Conservation (phyloP, 116 monocot species). For the Zostera marina region DNA sequence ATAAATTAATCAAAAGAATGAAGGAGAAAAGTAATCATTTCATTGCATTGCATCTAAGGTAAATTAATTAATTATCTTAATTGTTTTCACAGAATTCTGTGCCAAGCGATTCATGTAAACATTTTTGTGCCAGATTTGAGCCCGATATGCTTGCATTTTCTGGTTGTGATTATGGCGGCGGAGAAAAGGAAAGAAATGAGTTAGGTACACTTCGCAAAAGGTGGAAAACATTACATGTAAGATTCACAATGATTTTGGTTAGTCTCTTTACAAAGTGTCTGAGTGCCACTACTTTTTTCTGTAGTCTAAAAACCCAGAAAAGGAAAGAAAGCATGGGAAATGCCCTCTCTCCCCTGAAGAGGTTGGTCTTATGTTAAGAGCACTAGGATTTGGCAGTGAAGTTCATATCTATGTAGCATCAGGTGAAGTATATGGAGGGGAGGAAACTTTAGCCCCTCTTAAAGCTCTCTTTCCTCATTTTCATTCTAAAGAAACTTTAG, state of each 20-base stretch:
- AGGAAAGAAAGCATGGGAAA: slow-evolving; percentile 60
- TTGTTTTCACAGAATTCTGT: background rate
- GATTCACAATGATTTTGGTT: slow-evolving; percentile 1
- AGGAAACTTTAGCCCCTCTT: slow-evolving; percentile 48
- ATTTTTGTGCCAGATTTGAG: slow-evolving; percentile 54
- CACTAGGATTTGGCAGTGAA: slow-evolving; percentile 50
- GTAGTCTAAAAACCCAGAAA: slow-evolving; percentile 54
- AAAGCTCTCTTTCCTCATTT: slow-evolving; percentile 65
- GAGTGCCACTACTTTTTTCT: background rate
- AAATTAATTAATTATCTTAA: background rate
- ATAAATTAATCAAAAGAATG: slow-evolving; percentile 44
- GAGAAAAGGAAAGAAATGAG: slow-evolving; percentile 73
- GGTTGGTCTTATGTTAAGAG: slow-evolving; percentile 71
- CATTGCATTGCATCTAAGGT: slow-evolving; percentile 68
- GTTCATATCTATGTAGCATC: slow-evolving; percentile 73
- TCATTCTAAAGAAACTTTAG: slow-evolving; percentile 64
- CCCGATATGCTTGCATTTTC: slow-evolving; percentile 99
- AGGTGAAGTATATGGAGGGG: slow-evolving; percentile 71
- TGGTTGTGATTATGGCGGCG: slow-evolving; percentile 98
- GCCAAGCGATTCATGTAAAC: background rate
- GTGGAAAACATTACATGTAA: slow-evolving; percentile 92
- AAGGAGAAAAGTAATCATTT: slow-evolving; percentile 37
- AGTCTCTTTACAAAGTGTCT: background rate
- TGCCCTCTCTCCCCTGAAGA: slow-evolving; percentile 77
- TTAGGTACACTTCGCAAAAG: slow-evolving; percentile 71